Evolutionary conservation across 768 basidiomycete species (phyloP).

Genomic region (Macrolepiota dolichaula): DNA sequence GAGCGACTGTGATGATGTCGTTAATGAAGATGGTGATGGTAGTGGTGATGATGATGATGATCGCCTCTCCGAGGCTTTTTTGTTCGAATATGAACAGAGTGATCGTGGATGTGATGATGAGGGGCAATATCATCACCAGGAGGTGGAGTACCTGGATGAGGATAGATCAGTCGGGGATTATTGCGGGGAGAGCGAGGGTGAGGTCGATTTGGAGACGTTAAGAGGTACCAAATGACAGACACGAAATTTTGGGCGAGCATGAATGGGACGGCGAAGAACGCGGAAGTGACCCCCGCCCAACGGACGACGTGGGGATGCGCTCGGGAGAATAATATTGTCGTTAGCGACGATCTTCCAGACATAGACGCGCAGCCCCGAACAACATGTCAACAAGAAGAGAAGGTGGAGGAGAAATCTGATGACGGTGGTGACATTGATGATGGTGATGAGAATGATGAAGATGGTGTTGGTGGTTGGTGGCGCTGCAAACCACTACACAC

Average conservation of each 20-base stretch:
- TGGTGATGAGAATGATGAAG: neutral
- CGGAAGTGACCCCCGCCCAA: neutral
- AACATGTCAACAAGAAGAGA: neutral
- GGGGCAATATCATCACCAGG: no score
- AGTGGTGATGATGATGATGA: neutral
- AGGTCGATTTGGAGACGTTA: neutral
- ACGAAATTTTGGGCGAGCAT: neutral
- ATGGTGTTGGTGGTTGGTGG: neutral
- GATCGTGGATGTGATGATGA: no score
- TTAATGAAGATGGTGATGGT: neutral
- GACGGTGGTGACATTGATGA: neutral
- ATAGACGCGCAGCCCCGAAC: neutral
- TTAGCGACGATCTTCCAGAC: neutral
- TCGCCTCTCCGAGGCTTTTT: neutral
- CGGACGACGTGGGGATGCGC: neutral
- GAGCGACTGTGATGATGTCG: neutral
- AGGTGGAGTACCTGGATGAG: no score
- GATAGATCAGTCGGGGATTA: neutral
- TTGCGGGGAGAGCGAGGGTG: neutral
- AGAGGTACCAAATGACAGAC: neutral
- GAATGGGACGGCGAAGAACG: neutral
- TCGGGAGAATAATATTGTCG: neutral
- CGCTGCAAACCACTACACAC: neutral
- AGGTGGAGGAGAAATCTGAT: neutral
- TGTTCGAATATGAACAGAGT: no score